A percentile compares a stretch with the other conserved stretches of the same genome.
phyloP scores from a whole-genome alignment of 306 rosid species.

The Prosopis cineraria region DNA sequence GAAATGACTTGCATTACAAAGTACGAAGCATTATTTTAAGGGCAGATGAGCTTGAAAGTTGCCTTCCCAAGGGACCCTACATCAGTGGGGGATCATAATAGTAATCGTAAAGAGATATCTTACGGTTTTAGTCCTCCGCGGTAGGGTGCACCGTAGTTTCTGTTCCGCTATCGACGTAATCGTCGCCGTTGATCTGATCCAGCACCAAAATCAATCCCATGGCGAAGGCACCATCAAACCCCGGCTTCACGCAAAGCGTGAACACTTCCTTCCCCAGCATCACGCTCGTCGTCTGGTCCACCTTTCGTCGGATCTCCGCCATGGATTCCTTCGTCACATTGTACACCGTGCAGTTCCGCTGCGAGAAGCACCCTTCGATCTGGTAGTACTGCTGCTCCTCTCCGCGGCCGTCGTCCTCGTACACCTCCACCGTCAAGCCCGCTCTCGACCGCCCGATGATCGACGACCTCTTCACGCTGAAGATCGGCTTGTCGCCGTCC shows the following conservation, averaged over 20 bases:
- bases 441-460: constrained; percentile 83
- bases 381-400: constrained; percentile 61
- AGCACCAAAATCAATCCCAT: constrained; percentile 86
- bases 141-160: constrained; percentile 47
- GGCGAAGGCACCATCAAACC: constrained; percentile 82
- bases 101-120: neutral
- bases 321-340: constrained; percentile 44
- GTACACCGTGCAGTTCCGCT: constrained; percentile 63
- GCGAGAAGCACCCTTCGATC: constrained; percentile 73
- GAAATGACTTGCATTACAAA: neutral
- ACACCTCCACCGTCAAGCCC: constrained; percentile 66
- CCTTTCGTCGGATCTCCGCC: constrained; percentile 92
- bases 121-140: constrained; percentile 33
- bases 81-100: neutral
- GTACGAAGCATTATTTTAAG: neutral
- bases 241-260: constrained; percentile 73
- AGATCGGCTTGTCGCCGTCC: constrained; percentile 75
- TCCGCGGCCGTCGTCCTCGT: constrained; percentile 21
- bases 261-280: constrained; percentile 89
- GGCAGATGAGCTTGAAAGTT: neutral
- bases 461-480: constrained; percentile 79
- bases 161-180: constrained; percentile 29
- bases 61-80: neutral
- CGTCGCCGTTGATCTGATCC: constrained; percentile 79
- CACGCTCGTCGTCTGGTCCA: constrained; percentile 75